Evolutionary conservation across 192 early-diverging fungal species (phyloP).

Genomic region (Funneliformis geosporum): DNA sequence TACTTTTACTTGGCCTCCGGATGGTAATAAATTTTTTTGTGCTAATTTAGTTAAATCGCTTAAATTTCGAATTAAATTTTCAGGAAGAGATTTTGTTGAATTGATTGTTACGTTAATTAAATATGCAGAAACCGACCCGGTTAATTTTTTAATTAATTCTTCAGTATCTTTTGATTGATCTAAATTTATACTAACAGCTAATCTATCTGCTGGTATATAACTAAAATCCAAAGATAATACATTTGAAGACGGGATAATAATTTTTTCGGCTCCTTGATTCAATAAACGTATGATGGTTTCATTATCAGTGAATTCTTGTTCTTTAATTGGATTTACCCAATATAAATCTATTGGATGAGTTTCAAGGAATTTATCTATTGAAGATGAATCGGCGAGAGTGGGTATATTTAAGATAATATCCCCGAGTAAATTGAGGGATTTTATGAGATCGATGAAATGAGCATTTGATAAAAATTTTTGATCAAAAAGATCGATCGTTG

Average conservation of each 20-base stretch:
- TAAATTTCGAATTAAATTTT: conserved; percentile 4
- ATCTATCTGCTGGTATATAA: conserved; percentile 26
- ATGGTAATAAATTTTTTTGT: conserved; percentile 9
- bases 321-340: conserved; percentile 9
- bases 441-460: neutral
- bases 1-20: neutral
- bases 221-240: neutral
- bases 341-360: conserved; percentile 2
- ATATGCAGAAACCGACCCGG: conserved; percentile 22
- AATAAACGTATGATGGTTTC: conserved; percentile 11
- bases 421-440: conserved; percentile 9
- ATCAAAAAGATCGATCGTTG: conserved; percentile 5
- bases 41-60: conserved; percentile 10
- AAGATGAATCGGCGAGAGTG: neutral
- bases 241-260: conserved; percentile 8
- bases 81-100: neutral
- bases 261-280: conserved; percentile 26
- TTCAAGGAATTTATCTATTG: conserved; percentile 13
- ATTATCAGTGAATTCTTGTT: neutral
- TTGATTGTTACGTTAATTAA: conserved; percentile 4
- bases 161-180: neutral
- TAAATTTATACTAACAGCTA: conserved; percentile 9
- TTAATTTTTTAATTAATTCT: neutral
- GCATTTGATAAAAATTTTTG: neutral
- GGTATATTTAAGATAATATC: conserved; percentile 10